Base-by-base conservation (phyloP, 1,284 basidiomycete genomes). In the Tilletia walkeri region DNA sequence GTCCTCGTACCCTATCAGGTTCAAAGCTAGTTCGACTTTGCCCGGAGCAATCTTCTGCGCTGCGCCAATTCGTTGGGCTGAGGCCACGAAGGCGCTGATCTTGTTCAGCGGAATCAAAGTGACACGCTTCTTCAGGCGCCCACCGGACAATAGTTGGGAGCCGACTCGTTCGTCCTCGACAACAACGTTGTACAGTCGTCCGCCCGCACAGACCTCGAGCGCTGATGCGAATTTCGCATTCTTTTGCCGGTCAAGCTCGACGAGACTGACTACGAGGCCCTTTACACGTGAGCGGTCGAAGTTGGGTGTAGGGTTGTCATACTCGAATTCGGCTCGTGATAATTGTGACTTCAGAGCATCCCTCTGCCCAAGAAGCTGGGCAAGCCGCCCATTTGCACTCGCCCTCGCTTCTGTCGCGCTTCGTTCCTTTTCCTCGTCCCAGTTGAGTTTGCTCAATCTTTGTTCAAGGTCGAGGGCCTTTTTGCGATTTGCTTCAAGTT, bases 31-130 rank as follows among this genome's bases (percentile, higher is more conserved):
- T 69, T 90, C 88, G 1, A 92, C 94, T 83, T 92, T 93, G 67
- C 91, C 91, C 0, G 89, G 89, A 9, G 93, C 92, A n/a, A 95
- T 82, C 41, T 87, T 86, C 50, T 90, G 86, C 0, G 94, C 94
- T 0, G 89, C 88, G 39, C 88, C 86, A 1, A 96, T 83, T 91
- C 91, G 92, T 90, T 94, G 73, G 0, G 88, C 85, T 10, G 89
- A 85, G 66, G 94, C 88, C 66, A 86, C 88, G 78, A 88, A 89
- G 2, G 90, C 87, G 75, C 89, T 90, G 80, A 99, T 95, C 86
- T 94, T 95, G 85, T 91, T 95, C 54, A 99, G 86, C 0, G 95
- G 95, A 75, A 99, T 94, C 80, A 97, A 90, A 0, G 94, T 97
- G 36, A 96, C 92, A 24, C 94, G 90, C 85, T 92, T 94, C 85